phyloP scores from a whole-genome alignment of 2,329 filamentous ascomycete genomes.

The Exophiala mesophila region DNA sequence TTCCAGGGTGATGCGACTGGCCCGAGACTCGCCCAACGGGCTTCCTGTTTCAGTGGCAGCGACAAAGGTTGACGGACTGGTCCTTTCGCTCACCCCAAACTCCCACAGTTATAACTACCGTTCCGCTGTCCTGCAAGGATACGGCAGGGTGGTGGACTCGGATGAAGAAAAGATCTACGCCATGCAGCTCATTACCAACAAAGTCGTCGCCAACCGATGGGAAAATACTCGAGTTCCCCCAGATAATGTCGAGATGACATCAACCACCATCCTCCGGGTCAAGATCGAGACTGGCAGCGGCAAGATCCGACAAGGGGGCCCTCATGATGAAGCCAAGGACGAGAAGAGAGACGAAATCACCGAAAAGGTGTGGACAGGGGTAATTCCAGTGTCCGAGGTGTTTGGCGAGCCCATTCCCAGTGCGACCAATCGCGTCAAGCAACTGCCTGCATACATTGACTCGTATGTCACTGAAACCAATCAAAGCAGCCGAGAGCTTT shows the following conservation, averaged over 20 bases:
- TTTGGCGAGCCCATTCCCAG: slow-evolving; percentile 61
- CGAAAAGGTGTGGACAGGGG: slow-evolving; percentile 54
- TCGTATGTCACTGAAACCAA: slow-evolving; percentile 50
- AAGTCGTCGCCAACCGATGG: slow-evolving; percentile 66
- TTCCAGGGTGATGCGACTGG: slow-evolving; percentile 67
- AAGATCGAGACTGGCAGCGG: slow-evolving; percentile 66
- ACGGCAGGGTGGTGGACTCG: slow-evolving; percentile 63
- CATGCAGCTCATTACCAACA: slow-evolving; percentile 72
- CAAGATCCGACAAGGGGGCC: slow-evolving; percentile 65
- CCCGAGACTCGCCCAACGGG: slow-evolving; percentile 46
- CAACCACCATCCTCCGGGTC: slow-evolving; percentile 68
- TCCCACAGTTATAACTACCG: slow-evolving; percentile 85
- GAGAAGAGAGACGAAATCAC: slow-evolving; percentile 45
- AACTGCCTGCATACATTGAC: slow-evolving; percentile 59
- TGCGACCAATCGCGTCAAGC: slow-evolving; percentile 53
- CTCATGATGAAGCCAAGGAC: slow-evolving; percentile 58
- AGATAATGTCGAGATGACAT: slow-evolving; percentile 66
- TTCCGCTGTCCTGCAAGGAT: slow-evolving; percentile 71
- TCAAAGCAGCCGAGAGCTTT: slow-evolving; percentile 20
- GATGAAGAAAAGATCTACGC: slow-evolving; percentile 69
- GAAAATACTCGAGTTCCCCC: slow-evolving; percentile 64
- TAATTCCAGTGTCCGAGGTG: slow-evolving; percentile 59
- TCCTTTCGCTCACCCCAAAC: slow-evolving; percentile 74
- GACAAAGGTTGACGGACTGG: slow-evolving; percentile 71
- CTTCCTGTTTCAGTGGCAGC: slow-evolving; percentile 69